phyloP scores from a whole-genome alignment of 2,329 filamentous ascomycete species.

The Claviceps monticola region DNA sequence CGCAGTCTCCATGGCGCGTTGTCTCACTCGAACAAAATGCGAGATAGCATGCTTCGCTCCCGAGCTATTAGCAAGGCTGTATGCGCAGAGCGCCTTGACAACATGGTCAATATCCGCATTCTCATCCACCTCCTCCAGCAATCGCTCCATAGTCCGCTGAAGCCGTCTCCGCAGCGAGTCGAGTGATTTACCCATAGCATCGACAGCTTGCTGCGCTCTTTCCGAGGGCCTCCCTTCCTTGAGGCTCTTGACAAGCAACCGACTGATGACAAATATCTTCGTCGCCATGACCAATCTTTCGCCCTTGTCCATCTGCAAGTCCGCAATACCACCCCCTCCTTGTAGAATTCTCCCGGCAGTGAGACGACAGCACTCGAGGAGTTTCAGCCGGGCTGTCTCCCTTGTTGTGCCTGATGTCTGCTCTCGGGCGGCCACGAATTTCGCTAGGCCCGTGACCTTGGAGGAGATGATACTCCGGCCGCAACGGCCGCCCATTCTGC shows the following conservation, averaged over 20 bases:
- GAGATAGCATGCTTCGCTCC: constrained; percentile 65
- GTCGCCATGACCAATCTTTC: constrained; percentile 43
- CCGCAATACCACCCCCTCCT: constrained; percentile 17
- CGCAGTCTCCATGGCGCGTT: constrained; percentile 50
- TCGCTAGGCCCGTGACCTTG: constrained; percentile 45
- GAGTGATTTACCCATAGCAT: constrained; percentile 50
- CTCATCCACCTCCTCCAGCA: constrained; percentile 50
- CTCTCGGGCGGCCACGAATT: constrained; percentile 23
- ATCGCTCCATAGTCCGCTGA: constrained; percentile 52
- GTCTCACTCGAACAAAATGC: constrained; percentile 63
- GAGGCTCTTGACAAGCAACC: constrained; percentile 62
- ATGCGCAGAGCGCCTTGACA: constrained; percentile 64
- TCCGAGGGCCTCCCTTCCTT: constrained; percentile 30
- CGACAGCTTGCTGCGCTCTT: constrained; percentile 29
- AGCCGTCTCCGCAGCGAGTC: constrained; percentile 49
- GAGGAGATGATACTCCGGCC: constrained; percentile 56
- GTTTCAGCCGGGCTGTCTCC: constrained; percentile 30
- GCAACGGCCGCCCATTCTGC: constrained; percentile 61
- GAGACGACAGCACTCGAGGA: constrained; percentile 38
- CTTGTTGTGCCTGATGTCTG: constrained; percentile 13
- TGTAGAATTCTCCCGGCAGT: constrained; percentile 35
- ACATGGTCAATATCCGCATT: constrained; percentile 36
- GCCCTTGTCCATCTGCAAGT: constrained; percentile 23
- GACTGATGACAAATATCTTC: constrained; percentile 62
- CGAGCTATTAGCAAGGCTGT: constrained; percentile 68